Evolutionary conservation across 1,284 basidiomycete genomes (phyloP).

Genomic region (Cerrena zonata): DNA sequence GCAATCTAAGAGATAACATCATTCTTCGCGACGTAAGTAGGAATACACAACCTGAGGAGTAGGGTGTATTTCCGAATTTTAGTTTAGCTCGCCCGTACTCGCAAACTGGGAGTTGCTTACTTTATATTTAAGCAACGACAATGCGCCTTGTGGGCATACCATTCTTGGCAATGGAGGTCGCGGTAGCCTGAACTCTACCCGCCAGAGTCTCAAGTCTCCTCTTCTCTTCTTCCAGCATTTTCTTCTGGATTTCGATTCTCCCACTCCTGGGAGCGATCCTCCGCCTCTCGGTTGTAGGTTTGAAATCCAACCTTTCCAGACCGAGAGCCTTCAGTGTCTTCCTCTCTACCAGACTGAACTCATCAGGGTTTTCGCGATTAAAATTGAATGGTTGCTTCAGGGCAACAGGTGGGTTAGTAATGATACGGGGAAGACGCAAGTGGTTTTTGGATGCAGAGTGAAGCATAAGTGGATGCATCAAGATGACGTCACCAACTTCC

Average conservation of each 20-base stretch:
- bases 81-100: no score
- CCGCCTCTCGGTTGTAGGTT: conserved; percentile 23
- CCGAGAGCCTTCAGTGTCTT: conserved; percentile 53
- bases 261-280: conserved; percentile 24
- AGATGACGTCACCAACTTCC: conserved; percentile 52
- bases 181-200: neutral
- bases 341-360: conserved; percentile 45
- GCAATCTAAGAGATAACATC: no score
- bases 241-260: conserved; percentile 25
- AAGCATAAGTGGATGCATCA: conserved; percentile 60
- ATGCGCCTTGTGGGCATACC: no score
- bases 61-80: no score
- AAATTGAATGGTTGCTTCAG: conserved; percentile 52
- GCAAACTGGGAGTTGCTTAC: no score
- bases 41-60: no score
- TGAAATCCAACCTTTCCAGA: conserved; percentile 40
- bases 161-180: no score
- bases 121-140: no score
- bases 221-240: conserved; percentile 32
- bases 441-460: conserved; percentile 61
- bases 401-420: conserved; percentile 56
- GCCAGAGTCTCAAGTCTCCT: conserved; percentile 22
- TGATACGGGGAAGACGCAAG: conserved; percentile 46
- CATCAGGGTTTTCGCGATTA: conserved; percentile 36
- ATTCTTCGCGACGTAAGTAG: no score